phyloP scores from a whole-genome alignment of 768 basidiomycete species.

The Gelatoporia subvermispora region DNA sequence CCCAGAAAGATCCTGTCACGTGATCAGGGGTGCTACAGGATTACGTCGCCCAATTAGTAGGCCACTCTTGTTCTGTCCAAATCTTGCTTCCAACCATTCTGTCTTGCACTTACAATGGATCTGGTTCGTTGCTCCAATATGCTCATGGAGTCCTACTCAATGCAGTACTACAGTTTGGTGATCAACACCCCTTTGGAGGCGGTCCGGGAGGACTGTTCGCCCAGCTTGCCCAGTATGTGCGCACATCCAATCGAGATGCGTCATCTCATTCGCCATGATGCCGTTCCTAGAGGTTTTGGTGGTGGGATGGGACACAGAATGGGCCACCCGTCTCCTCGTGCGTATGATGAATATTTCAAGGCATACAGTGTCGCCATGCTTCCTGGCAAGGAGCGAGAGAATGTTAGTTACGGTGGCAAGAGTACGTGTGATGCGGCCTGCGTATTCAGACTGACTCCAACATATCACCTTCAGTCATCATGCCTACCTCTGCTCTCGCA shows the following conservation, averaged over 20 bases:
- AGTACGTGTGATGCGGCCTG: conserved; percentile 51
- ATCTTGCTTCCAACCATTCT: not conserved
- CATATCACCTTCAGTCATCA: conserved; percentile 61
- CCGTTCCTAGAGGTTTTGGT: conserved; percentile 45
- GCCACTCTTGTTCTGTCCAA: not conserved
- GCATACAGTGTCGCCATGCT: conserved; percentile 96
- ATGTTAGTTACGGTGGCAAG: conserved; percentile 96
- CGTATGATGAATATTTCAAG: conserved; percentile 90
- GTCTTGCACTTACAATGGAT: conserved; percentile 1
- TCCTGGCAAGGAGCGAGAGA: conserved; percentile 78
- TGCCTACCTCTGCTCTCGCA: conserved; percentile 94
- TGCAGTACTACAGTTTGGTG: conserved; percentile 31
- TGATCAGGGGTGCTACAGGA: not conserved
- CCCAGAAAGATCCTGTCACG: not conserved
- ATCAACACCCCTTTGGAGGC: conserved; percentile 31
- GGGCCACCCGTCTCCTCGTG: conserved; percentile 55
- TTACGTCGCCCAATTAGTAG: not conserved
- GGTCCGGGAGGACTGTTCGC: conserved; percentile 60
- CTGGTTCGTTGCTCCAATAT: not conserved
- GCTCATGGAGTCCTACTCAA: not conserved
- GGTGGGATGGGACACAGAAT: conserved; percentile 43
- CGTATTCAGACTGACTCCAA: conserved; percentile 7
- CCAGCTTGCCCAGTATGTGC: conserved; percentile 57
- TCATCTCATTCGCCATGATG: conserved; percentile 3
- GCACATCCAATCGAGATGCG: conserved; percentile 1